Base-by-base conservation (phyloP, 2,329 filamentous ascomycete species). In the Epichloe baconii region DNA sequence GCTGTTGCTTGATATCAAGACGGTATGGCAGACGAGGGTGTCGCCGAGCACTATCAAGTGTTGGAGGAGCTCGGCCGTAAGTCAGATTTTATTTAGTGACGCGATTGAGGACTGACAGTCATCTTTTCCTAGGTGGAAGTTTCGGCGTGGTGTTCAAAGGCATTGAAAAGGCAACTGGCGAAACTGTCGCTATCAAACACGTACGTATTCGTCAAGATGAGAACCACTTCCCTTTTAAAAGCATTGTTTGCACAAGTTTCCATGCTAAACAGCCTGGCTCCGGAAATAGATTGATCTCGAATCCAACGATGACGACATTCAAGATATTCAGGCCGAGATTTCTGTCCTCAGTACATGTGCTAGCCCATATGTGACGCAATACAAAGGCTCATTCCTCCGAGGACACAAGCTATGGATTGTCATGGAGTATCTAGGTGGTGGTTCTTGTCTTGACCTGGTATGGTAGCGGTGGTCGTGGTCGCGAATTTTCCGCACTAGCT, bases 401-500 rank as follows among this genome's bases (percentile, higher is more conserved):
- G 93, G 93, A 26, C 86, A 90, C 66, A 98, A 97, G 71, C 73
- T 98, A 74, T 98, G 93, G 93, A 98, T 98, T 64, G 88, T 97
- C 53, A 98, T 98, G 93, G 93, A 98, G 68, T 98, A 86, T 64
- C 74, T 98, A 11, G 93, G 93, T 5, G 93, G 93, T 56, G 93
- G 93, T 41, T 97, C 93, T 17, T 96, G 93, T 66, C 76, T 96
- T 57, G 93, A 98, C 66, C 68, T 98, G 74, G 87, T 95, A 78
- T 61, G 75, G 35, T 35, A 6, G 36, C 51, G 21, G 10, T 31
- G 41, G 26, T 14, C 21, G 19, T 35, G 19, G 8, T 40, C 38
- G 8, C 15, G 3, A 44, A 5, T 34, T 12, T 12, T 15, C 17
- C 14, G 7, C 14, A n/a, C 14, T 4, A 12, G 23, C 23, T 21